phyloP scores from a whole-genome alignment of 2,329 filamentous ascomycete species.

The Paradendryphiella salina region DNA sequence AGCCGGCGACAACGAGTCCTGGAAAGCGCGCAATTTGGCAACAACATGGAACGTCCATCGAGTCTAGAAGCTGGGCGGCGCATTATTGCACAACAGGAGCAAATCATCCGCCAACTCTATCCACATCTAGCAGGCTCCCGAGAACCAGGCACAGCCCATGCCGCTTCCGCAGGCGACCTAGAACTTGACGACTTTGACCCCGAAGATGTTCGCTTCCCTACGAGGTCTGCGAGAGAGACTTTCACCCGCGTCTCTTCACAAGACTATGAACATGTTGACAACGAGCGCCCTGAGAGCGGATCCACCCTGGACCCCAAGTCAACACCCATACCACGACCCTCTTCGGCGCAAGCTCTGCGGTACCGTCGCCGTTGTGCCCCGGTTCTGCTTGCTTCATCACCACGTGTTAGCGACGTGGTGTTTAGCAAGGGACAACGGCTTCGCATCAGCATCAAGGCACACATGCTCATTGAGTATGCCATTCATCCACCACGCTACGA shows the following conservation, averaged over 20 bases:
- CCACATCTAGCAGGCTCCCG: constrained; percentile 45
- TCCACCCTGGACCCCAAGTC: constrained; percentile 39
- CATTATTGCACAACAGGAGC: constrained; percentile 54
- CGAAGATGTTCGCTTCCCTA: constrained; percentile 45
- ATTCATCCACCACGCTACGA: constrained; percentile 53
- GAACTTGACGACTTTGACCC: constrained; percentile 46
- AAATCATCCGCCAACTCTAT: constrained; percentile 53
- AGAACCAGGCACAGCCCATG: constrained; percentile 13
- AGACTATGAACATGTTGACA: constrained; percentile 23
- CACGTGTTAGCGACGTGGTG: constrained; percentile 53
- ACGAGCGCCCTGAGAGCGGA: constrained; percentile 24
- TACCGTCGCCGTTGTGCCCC: constrained; percentile 55
- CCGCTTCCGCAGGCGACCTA: constrained; percentile 27
- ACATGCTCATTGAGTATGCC: constrained; percentile 49
- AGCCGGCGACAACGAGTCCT: constrained; percentile 46
- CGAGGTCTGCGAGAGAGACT: constrained; percentile 18
- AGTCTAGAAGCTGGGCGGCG: constrained; percentile 41
- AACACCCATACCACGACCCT: constrained; percentile 36
- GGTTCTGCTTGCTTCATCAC: constrained; percentile 49
- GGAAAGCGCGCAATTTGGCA: constrained; percentile 35
- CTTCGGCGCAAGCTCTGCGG: constrained; percentile 46
- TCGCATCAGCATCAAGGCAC: constrained; percentile 51
- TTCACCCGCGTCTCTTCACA: constrained; percentile 22
- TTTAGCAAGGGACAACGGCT: constrained; percentile 49
- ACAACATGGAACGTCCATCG: constrained; percentile 40